A percentile compares a stretch with the other conserved stretches of the same genome.
These are phyloP conservation scores for Dactylellina sp. DNA, from an alignment of 2,329 filamentous ascomycete genomes.

Conservation along the genomic window DNA sequence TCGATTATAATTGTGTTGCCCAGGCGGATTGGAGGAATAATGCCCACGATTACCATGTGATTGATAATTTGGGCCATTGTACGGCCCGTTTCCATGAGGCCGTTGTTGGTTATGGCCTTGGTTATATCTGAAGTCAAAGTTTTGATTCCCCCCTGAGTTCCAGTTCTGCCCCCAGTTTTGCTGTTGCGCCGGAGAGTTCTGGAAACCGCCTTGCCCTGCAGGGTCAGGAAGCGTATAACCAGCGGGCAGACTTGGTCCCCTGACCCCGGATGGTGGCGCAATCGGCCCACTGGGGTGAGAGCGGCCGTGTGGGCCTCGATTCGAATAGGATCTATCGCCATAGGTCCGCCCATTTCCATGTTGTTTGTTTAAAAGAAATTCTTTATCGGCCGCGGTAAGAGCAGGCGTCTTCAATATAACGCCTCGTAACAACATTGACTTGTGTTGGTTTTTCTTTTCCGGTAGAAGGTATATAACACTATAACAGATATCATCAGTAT, in stretches of 20 bases:
- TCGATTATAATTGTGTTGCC: slow-evolving; percentile 10
- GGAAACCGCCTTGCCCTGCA: not conserved
- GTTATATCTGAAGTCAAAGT: slow-evolving; percentile 39
- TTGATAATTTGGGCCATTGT: slow-evolving; percentile 36
- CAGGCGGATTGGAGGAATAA: slow-evolving; percentile 14
- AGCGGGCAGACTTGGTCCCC: slow-evolving; percentile 45
- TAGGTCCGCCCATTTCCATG: slow-evolving; percentile 75
- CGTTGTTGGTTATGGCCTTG: slow-evolving; percentile 28
- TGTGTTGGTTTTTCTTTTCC: slow-evolving; percentile 77
- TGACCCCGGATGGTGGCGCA: slow-evolving; percentile 62
- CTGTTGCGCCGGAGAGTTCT: slow-evolving; percentile 9
- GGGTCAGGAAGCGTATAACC: slow-evolving; percentile 36
- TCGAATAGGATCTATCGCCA: slow-evolving; percentile 65
- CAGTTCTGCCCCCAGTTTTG: slow-evolving; percentile 44
- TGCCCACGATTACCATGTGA: slow-evolving; percentile 50
- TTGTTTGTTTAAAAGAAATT: slow-evolving; percentile 75
- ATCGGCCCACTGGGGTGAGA: slow-evolving; percentile 66
- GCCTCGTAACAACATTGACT: slow-evolving; percentile 92
- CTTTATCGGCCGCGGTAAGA: slow-evolving; percentile 80
- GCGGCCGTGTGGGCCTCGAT: slow-evolving; percentile 58
- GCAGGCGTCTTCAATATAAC: slow-evolving; percentile 78
- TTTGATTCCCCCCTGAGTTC: slow-evolving; percentile 28
- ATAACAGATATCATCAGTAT: slow-evolving; percentile 61
- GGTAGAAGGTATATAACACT: slow-evolving; percentile 91
- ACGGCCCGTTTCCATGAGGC: slow-evolving; percentile 17